Evolutionary conservation across 2,329 filamentous ascomycete genomes (phyloP), one percentile per base, ranked within the genome.

Genomic region (Xylariales sp.): DNA sequence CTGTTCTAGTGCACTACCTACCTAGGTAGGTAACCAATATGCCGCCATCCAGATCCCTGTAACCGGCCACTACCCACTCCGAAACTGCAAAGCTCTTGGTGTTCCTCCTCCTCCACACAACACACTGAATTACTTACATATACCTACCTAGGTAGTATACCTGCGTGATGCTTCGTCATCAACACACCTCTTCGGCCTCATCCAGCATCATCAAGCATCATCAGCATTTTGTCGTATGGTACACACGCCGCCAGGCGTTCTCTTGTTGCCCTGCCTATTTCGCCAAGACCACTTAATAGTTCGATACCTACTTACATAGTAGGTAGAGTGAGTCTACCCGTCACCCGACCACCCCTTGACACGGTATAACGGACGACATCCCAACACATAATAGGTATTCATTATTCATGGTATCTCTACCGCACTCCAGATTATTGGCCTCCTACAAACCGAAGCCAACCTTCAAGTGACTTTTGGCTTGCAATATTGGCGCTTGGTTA

Each of bases 81-180:
- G 39, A 41, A 41, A 41, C 39, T 41, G 39, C 39, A 14, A 41
- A 41, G 39, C 39, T 41, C 39, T 41, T 41, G 39, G 36, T 39
- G 12, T 39, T 39, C 36, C 36, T 39, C 36, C 36, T 39, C 4
- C 36, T 39, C 5, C 8, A 10, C 7, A 10, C 12, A 39, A 9
- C 12, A 39, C 36, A 10, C 8, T 39, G 36, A 39, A 36, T 41
- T 41, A 12, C 9, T 16, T 41, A 41, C 39, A 41, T 41, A 12
- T 10, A 41, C 39, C 39, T 41, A n/a, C n/a, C n/a, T n/a, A n/a
- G n/a, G n/a, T n/a, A 12, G 23, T 23, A 23, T 23, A 23, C 23
- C 46, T 23, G 45, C 30, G 18, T 16, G 28, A 5, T 64, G 62
- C 53, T 54, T 64, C 62, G 62, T 64, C 62, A 58, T 64, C 62